Evolutionary conservation across 1,284 basidiomycete species (phyloP).

Genomic region (Sporisorium exsertum): DNA sequence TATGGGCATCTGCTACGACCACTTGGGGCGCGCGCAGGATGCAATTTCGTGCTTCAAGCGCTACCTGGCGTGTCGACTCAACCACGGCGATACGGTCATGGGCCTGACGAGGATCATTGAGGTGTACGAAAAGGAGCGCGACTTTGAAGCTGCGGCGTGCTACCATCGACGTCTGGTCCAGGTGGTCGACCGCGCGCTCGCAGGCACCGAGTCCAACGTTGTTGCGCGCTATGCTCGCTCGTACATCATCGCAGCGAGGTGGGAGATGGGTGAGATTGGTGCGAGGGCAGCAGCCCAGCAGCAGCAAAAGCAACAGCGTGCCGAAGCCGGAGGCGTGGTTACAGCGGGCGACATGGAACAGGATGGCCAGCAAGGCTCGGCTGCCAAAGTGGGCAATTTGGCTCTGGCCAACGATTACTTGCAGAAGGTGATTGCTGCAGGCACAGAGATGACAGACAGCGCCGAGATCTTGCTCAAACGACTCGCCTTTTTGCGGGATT

Average conservation of each 20-base stretch:
- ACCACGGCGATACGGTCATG: constrained; percentile 59
- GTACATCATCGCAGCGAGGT: constrained; percentile 64
- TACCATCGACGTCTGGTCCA: constrained; percentile 67
- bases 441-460: constrained; percentile 61
- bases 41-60: constrained; percentile 66
- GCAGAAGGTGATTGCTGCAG: constrained; percentile 64
- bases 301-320: constrained; percentile 1
- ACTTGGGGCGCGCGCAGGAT: constrained; percentile 73
- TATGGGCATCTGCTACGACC: constrained; percentile 91
- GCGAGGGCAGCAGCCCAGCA: constrained; percentile 25
- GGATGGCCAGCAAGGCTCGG: constrained; percentile 10
- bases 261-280: constrained; percentile 67
- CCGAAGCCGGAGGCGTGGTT: constrained; percentile 6
- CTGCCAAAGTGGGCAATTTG: constrained; percentile 49
- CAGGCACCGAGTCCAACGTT: constrained; percentile 53
- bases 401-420: constrained; percentile 64
- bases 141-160: constrained; percentile 49
- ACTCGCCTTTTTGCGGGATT: constrained; percentile 53
- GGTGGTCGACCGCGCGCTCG: constrained; percentile 52
- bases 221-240: constrained; percentile 56
- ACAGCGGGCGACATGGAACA: constrained; percentile 32
- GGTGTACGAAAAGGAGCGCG: constrained; percentile 59
- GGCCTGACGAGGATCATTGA: constrained; percentile 63
- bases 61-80: constrained; percentile 62
- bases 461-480: constrained; percentile 65